Evolutionary conservation across 2,329 filamentous ascomycete species (phyloP).

Genomic region (Fusarium sp.): DNA sequence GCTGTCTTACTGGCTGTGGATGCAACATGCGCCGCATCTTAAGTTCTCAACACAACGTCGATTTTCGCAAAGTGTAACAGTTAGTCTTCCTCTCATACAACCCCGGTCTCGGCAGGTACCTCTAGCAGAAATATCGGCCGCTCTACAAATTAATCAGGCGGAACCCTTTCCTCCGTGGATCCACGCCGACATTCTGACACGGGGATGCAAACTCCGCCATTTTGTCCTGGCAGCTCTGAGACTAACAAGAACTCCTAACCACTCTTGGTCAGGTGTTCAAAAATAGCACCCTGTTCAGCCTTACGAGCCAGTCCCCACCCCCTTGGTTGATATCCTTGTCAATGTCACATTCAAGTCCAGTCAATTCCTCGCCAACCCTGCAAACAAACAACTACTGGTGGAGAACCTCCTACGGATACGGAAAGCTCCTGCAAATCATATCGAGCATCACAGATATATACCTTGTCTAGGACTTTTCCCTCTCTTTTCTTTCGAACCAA

Average conservation of each 20-base stretch:
- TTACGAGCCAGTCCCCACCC: conserved; percentile 38
- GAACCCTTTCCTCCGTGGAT: conserved; percentile 7
- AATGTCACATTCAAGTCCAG: conserved; percentile 9
- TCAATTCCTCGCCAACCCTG: conserved; percentile 4
- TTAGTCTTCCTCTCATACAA: background rate
- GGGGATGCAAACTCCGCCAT: conserved; percentile 20
- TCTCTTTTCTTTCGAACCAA: background rate
- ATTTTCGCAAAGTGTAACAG: conserved; percentile 3
- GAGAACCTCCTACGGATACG: conserved; percentile 12
- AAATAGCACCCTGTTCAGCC: conserved; percentile 41
- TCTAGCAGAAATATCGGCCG: conserved; percentile 23
- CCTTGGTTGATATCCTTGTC: conserved; percentile 28
- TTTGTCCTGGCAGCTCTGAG: conserved; percentile 1
- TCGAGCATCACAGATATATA: background rate
- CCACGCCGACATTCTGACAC: conserved; percentile 14
- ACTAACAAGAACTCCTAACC: conserved; percentile 9
- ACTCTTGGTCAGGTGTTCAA: conserved; percentile 8
- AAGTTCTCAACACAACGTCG: background rate
- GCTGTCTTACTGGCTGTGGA: background rate
- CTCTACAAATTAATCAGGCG: background rate
- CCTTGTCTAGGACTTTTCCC: background rate
- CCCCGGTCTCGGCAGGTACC: conserved; percentile 27
- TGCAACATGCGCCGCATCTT: conserved; percentile 4
- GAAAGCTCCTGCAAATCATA: conserved; percentile 18
- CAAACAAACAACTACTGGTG: background rate